Evolutionary conservation across 768 basidiomycete genomes (phyloP).

Genomic region (Kwoniella sp.): DNA sequence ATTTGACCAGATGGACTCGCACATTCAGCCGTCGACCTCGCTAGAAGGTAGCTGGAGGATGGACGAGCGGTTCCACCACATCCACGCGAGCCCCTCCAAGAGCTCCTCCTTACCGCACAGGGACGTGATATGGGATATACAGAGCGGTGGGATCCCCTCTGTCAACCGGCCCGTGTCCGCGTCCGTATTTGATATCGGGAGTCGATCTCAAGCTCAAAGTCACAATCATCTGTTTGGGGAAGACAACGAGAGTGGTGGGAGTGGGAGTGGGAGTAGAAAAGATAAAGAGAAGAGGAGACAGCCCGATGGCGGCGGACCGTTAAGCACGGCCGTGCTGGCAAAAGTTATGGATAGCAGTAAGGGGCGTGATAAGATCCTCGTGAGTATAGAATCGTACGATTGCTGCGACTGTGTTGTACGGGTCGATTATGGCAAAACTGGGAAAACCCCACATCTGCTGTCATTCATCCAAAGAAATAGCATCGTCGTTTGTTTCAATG

Average conservation of each 20-base stretch:
- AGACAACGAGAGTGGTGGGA: background rate
- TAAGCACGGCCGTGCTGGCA: slow-evolving; percentile 64
- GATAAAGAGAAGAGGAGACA: background rate
- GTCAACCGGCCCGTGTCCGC: background rate
- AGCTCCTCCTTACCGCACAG: background rate
- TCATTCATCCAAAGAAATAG: too few relatives aligned
- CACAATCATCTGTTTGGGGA: background rate
- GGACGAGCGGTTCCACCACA: background rate
- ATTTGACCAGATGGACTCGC: background rate
- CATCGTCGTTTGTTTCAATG: too few relatives aligned
- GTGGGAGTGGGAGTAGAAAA: background rate
- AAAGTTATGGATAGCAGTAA: slow-evolving; percentile 62
- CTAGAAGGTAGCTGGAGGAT: slow-evolving; percentile 1
- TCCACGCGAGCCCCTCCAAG: background rate
- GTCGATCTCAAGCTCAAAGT: background rate
- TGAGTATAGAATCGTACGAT: too few relatives aligned
- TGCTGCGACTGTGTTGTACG: too few relatives aligned
- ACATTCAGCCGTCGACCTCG: background rate
- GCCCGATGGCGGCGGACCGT: slow-evolving; percentile 4
- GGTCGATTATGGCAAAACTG: too few relatives aligned
- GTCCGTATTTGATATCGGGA: too few relatives aligned
- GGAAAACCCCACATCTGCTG: too few relatives aligned
- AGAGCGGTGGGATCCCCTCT: background rate
- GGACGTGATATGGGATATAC: slow-evolving; percentile 17
- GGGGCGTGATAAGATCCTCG: slow-evolving; percentile 52